A percentile compares a stretch with the other conserved stretches of the same genome.
Evolutionary conservation across 495 filamentous ascomycete genomes (phyloP).

Genomic region (Hypoxylon lienhwacheense): DNA sequence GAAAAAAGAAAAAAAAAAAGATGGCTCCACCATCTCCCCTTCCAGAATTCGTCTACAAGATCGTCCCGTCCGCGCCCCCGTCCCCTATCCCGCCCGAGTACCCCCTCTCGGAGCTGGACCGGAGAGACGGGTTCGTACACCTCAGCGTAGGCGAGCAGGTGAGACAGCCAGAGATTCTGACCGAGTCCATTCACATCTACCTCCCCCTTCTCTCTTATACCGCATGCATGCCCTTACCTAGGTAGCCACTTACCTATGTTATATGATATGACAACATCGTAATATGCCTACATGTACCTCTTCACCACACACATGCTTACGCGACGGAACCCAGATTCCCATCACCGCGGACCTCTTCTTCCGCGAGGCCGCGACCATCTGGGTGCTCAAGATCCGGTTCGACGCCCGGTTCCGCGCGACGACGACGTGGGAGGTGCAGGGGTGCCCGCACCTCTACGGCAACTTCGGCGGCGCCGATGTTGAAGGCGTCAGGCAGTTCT

Average conservation of each 20-base stretch:
- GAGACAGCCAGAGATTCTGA: constrained; percentile 13
- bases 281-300: not conserved
- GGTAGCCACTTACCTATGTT: not conserved
- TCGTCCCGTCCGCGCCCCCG: constrained; percentile 49
- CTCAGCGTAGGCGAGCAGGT: constrained; percentile 53
- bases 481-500: constrained; percentile 36
- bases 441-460: constrained; percentile 52
- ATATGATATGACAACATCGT: too few relatives aligned
- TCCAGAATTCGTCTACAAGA: constrained; percentile 55
- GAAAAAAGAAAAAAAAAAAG: too few relatives aligned
- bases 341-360: constrained; percentile 56
- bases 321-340: constrained; percentile 42
- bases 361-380: constrained; percentile 36
- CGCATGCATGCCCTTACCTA: not conserved
- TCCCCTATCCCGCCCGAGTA: constrained; percentile 50
- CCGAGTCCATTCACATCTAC: not conserved
- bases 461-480: constrained; percentile 51
- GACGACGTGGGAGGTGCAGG: constrained; percentile 51
- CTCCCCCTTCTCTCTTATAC: not conserved
- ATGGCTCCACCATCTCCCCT: constrained; percentile 41
- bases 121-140: constrained; percentile 57
- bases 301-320: not conserved
- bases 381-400: constrained; percentile 51
- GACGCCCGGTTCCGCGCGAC: constrained; percentile 39
- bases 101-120: constrained; percentile 54